Percentiles rank a stretch among this genome's conserved stretches.
Conservation (phyloP, 1,139 yeast species). For the Debaryomyces udenii region DNA sequence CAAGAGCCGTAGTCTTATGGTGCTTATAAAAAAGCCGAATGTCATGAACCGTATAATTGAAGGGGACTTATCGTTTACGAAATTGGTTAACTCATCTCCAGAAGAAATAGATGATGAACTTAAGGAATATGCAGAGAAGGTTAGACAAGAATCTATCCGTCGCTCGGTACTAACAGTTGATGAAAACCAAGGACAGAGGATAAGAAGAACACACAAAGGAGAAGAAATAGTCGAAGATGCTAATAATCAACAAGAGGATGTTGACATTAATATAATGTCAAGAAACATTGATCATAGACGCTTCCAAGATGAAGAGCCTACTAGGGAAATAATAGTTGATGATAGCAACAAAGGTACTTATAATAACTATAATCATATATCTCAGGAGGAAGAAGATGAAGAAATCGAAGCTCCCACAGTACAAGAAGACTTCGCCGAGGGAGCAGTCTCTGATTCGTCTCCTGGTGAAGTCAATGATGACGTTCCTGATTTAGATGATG, state of each 20-base stretch:
- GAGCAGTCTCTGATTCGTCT: conserved; percentile 11
- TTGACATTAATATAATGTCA: conserved; percentile 39
- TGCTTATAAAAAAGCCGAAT: conserved; percentile 36
- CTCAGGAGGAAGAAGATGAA: conserved; percentile 22
- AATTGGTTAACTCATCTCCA: conserved; percentile 35
- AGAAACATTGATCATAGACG: conserved; percentile 48
- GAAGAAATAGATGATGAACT: conserved; percentile 66
- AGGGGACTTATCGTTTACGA: conserved; percentile 29
- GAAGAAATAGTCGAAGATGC: conserved; percentile 73
- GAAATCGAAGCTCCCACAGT: conserved; percentile 18
- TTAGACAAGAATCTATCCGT: conserved; percentile 67
- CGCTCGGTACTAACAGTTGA: conserved; percentile 64
- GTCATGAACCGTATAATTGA: conserved; percentile 33
- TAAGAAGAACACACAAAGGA: conserved; percentile 82
- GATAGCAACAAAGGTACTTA: conserved; percentile 15
- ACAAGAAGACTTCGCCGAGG: conserved; percentile 1
- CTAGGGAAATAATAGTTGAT: conserved; percentile 17
- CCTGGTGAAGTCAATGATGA: conserved; percentile 15
- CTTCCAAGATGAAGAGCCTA: conserved; percentile 25
- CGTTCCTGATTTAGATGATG: conserved; percentile 35
- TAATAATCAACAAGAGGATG: conserved; percentile 28
- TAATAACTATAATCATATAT: conserved; percentile 13
- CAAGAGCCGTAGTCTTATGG: conserved; percentile 46
- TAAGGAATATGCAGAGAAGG: conserved; percentile 68
- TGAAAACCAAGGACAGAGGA: conserved; percentile 52